Evolutionary conservation across 371 early-diverging fungal species (phyloP).

Genomic region (Mortierella sp.): DNA sequence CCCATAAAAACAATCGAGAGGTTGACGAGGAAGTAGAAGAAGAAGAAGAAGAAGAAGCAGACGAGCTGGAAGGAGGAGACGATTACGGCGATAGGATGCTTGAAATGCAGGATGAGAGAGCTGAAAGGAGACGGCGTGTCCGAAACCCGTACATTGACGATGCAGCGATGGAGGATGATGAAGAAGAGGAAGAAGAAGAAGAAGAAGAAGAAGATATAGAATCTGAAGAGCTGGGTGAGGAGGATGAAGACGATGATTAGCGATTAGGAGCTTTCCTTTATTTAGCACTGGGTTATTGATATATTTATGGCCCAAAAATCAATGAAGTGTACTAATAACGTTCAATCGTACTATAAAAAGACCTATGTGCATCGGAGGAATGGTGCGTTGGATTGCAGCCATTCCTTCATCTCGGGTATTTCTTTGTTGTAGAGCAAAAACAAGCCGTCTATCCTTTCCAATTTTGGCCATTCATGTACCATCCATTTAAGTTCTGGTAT

Average conservation of each 20-base stretch:
- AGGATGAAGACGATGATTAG: conserved; percentile 1
- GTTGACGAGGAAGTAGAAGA: not conserved
- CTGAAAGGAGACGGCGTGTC: conserved; percentile 20
- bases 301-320: too few species aligned
- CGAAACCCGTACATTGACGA: conserved; percentile 45
- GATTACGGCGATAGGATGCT: conserved; percentile 23
- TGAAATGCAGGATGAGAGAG: conserved; percentile 32
- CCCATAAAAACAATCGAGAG: not conserved
- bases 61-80: conserved; percentile 14
- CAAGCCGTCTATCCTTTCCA: conserved; percentile 1
- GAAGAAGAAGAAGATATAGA: conserved; percentile 2
- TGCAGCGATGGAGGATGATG: conserved; percentile 1
- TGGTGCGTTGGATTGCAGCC: not conserved
- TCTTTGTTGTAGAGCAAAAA: not conserved
- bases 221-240: not conserved
- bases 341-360: too few species aligned
- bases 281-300: too few species aligned
- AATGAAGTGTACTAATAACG: too few species aligned
- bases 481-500: not conserved
- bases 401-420: not conserved
- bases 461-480: not conserved
- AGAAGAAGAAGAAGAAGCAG: too few species aligned
- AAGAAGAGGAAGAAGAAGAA: not conserved
- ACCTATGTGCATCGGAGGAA: conserved; percentile 1
- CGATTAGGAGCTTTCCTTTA: not conserved